Percentiles rank a stretch among this genome's conserved stretches.
Evolutionary conservation across 345 rosid species (phyloP).

Genomic region (Pistacia atlantica): DNA sequence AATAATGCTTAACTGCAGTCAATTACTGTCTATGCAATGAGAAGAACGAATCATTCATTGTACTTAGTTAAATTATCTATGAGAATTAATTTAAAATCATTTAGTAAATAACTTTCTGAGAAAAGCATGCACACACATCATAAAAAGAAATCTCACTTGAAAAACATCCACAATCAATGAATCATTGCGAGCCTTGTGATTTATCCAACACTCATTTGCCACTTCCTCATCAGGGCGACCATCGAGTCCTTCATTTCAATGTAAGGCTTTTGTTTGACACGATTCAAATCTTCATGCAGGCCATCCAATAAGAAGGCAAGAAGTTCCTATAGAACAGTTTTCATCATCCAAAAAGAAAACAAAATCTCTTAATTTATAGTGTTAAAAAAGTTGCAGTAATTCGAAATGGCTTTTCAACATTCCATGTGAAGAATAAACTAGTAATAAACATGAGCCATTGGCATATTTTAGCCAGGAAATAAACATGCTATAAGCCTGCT

Average conservation of each 20-base stretch:
- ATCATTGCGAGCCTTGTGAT: slow-evolving; percentile 93
- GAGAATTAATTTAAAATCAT: neutral
- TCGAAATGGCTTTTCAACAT: neutral
- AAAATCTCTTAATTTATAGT: neutral
- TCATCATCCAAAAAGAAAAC: slow-evolving; percentile 6
- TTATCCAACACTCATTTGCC: slow-evolving; percentile 85
- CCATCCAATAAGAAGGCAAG: slow-evolving; percentile 92
- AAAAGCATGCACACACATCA: slow-evolving; percentile 15
- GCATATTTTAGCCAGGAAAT: neutral
- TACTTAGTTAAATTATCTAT: neutral
- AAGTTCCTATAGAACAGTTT: slow-evolving; percentile 60
- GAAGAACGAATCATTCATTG: slow-evolving; percentile 3
- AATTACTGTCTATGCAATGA: slow-evolving; percentile 1
- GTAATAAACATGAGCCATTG: neutral
- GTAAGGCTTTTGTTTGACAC: slow-evolving; percentile 85
- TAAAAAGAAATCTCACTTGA: slow-evolving; percentile 54
- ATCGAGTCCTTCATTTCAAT: slow-evolving; percentile 78
- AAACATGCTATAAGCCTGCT: neutral
- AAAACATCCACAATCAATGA: slow-evolving; percentile 97
- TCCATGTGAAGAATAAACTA: neutral
- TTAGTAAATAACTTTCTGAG: neutral
- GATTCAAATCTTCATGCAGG: slow-evolving; percentile 93
- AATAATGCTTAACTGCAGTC: neutral
- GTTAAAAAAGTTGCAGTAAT: neutral
- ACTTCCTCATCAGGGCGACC: slow-evolving; percentile 85